Evolutionary conservation across 176 grass and related monocot genomes (phyloP), one percentile per base, ranked within the genome.

Genomic region (Avena sativa): DNA sequence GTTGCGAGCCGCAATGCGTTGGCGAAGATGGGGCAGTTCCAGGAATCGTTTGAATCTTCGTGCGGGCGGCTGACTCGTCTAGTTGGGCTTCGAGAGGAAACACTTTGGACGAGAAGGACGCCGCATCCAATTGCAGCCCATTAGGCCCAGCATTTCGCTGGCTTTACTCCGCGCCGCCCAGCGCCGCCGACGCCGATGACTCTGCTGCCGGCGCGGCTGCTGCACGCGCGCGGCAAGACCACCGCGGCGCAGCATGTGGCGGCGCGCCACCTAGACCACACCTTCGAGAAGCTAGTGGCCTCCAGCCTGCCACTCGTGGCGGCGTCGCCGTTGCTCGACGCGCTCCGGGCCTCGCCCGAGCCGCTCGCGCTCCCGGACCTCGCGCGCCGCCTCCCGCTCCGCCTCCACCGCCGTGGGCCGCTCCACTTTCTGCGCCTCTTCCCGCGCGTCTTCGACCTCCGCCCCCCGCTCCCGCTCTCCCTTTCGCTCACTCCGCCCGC

Each of bases 221-320:
- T 82, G 40, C 79, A 51, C 64, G 80, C 43, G 47, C 86, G 91
- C 38, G 30, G 78, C 8, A 98, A 95, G 94, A 83, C 90, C 20
- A 91, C 93, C 4, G 86, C 93, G 20, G 90, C 93, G 43, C 92
- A 94, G 79, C 88, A 91, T 63, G 93, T 95, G 17, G 87, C 90
- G 63, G 85, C 84, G 65, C 87, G 89, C 47, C 87, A 89, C 85
- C 84, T 95, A 3, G 93, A 94, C 67, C 86, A 84, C 56, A 84
- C 92, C n/a, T 94, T 95, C 76, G 96, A 98, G 86, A 93, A 95
- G 86, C 82, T 95, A 3, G 63, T 90, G 79, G 8, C 89, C 16
- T 83, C 88, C 13, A 89, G 85, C 89, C 84, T 92, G 51, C 88
- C 91, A 28, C 91, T 95, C 88, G 62, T 95, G 40, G 88, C 84